Evolutionary conservation across 768 basidiomycete genomes (phyloP).

Genomic region (Leccinum uliginosum): DNA sequence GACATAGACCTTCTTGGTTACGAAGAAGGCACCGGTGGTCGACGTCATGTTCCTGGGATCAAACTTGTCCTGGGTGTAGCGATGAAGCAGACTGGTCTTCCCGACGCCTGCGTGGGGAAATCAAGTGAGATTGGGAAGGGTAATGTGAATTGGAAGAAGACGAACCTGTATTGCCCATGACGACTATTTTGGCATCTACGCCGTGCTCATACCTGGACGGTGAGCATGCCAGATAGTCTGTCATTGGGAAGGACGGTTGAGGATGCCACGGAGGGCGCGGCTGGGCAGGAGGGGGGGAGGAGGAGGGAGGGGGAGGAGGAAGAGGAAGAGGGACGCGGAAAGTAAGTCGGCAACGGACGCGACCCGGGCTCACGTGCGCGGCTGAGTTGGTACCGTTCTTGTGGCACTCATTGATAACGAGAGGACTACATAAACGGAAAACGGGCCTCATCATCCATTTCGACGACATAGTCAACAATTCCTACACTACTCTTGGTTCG

Average conservation of each 20-base stretch:
- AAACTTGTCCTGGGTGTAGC: constrained; percentile 89
- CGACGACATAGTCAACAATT: constrained; percentile 22
- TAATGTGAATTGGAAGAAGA: constrained; percentile 11
- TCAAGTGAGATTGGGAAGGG: constrained; percentile 11
- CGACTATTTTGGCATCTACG: constrained; percentile 92
- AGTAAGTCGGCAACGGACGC: constrained; percentile 24
- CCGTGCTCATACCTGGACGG: constrained; percentile 73
- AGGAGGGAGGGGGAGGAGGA: constrained; percentile 29
- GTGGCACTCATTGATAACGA: constrained; percentile 13
- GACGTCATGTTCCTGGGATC: constrained; percentile 84
- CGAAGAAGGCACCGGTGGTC: constrained; percentile 90
- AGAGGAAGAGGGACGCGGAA: constrained; percentile 33
- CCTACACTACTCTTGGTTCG: constrained; percentile 58
- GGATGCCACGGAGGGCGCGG: constrained; percentile 47
- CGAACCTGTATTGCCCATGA: constrained; percentile 80
- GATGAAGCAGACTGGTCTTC: constrained; percentile 86
- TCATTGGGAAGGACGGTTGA: constrained; percentile 39
- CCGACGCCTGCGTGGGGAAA: constrained; percentile 61
- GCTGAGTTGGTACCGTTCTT: constrained; percentile 13
- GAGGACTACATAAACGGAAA: constrained; percentile 30
- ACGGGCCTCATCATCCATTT: constrained; percentile 35
- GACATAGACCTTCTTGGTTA: constrained; percentile 86
- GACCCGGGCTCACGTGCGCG: constrained; percentile 33
- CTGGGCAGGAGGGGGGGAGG: constrained; percentile 29
- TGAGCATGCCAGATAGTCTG: constrained; percentile 51